Percentiles rank a stretch among this genome's conserved stretches.
Conservation (phyloP, 2,329 filamentous ascomycete species). For the Annulohypoxylon truncatum region DNA sequence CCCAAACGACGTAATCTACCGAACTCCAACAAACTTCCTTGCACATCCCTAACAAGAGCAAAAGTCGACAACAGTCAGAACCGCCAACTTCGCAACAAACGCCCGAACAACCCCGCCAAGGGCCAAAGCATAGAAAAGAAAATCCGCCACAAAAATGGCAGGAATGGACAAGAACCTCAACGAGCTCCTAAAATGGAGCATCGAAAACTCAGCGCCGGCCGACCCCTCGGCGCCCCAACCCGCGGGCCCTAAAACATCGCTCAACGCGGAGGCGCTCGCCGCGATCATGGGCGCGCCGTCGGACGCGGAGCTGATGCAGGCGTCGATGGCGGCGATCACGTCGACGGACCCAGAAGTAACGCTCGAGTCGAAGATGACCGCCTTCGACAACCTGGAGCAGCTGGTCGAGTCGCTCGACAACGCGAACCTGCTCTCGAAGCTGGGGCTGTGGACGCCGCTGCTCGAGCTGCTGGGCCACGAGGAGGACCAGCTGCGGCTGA, state of each 20-base stretch:
- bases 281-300: constrained; percentile 85
- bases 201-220: constrained; percentile 58
- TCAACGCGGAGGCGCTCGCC: constrained; percentile 77
- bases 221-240: constrained; percentile 49
- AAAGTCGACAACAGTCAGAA: constrained; percentile 1
- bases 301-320: constrained; percentile 92
- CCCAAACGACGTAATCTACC: constrained; percentile 32
- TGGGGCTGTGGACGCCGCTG: constrained; percentile 85
- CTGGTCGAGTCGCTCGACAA: constrained; percentile 94
- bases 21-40: constrained; percentile 13
- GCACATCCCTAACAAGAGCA: background rate
- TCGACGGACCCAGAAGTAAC: constrained; percentile 70
- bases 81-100: constrained; percentile 20
- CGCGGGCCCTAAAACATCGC: constrained; percentile 46
- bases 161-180: constrained; percentile 73
- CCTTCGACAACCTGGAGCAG: constrained; percentile 96
- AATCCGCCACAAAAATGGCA: constrained; percentile 49
- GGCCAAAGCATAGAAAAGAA: constrained; percentile 5
- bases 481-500: constrained; percentile 78
- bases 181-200: constrained; percentile 82
- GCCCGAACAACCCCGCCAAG: background rate
- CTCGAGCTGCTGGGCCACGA: constrained; percentile 74
- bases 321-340: constrained; percentile 81
- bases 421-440: constrained; percentile 87
- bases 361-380: constrained; percentile 80